Evolutionary conservation across 495 filamentous ascomycete species (phyloP).

Genomic region (Letharia columbiana): DNA sequence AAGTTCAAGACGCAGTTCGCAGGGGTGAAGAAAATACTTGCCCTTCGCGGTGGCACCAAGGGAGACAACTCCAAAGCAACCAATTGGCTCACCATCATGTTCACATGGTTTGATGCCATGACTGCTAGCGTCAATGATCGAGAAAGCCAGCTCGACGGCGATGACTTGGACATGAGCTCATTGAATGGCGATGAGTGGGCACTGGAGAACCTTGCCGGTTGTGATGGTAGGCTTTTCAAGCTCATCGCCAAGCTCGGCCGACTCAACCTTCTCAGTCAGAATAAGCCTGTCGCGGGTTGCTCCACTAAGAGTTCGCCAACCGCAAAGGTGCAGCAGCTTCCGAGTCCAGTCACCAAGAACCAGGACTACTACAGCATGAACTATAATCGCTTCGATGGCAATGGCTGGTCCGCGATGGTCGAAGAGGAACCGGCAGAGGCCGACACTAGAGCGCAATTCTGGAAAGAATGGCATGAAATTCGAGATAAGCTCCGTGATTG

Average conservation of each 20-base stretch:
- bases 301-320: slow-evolving; percentile 26
- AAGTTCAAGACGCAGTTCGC: slow-evolving; percentile 92
- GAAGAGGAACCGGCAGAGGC: slow-evolving; percentile 37
- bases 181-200: slow-evolving; percentile 62
- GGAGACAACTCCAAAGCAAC: slow-evolving; percentile 56
- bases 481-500: slow-evolving; percentile 70
- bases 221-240: slow-evolving; percentile 73
- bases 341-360: slow-evolving; percentile 33
- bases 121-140: slow-evolving; percentile 86
- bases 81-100: slow-evolving; percentile 91
- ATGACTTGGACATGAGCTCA: slow-evolving; percentile 57
- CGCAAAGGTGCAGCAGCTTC: slow-evolving; percentile 24
- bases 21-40: slow-evolving; percentile 84
- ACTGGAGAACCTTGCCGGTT: slow-evolving; percentile 81
- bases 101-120: slow-evolving; percentile 94
- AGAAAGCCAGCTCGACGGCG: slow-evolving; percentile 74
- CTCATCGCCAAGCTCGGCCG: slow-evolving; percentile 69
- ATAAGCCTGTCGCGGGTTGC: slow-evolving; percentile 44
- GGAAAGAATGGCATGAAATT: slow-evolving; percentile 77
- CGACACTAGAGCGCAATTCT: slow-evolving; percentile 57
- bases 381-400: slow-evolving; percentile 52
- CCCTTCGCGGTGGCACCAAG: slow-evolving; percentile 57
- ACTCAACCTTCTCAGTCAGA: slow-evolving; percentile 82
- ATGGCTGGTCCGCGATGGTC: slow-evolving; percentile 47
- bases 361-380: slow-evolving; percentile 45